Percentiles rank a stretch among this genome's conserved stretches.
phyloP scores from a whole-genome alignment of 106 monocot species.

The Dioscorea zingiberensis region DNA sequence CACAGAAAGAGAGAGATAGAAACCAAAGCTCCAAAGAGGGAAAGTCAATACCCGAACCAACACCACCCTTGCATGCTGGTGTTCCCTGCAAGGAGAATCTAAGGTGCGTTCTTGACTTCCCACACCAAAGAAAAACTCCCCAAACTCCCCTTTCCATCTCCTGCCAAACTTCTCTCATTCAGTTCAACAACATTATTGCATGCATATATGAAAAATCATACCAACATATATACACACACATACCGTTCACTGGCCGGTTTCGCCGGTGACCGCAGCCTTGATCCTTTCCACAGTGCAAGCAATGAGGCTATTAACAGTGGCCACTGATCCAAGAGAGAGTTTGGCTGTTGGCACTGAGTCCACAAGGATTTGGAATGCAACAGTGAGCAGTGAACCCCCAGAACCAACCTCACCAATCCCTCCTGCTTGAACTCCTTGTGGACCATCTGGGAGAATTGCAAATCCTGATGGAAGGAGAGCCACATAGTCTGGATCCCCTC shows the following conservation, averaged over 20 bases:
- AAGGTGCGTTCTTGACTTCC: conserved; percentile 99
- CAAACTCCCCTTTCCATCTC: conserved; percentile 7
- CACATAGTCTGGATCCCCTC: conserved; percentile 92
- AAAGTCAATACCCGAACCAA: conserved; percentile 98
- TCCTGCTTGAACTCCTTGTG: background rate
- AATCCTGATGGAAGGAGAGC: conserved; percentile 89
- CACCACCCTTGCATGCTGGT: conserved; percentile 35
- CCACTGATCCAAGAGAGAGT: conserved; percentile 83
- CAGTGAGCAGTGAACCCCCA: conserved; percentile 65
- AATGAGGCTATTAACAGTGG: conserved; percentile 92
- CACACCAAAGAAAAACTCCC: conserved; percentile 14
- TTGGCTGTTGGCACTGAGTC: conserved; percentile 89
- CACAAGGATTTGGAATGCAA: conserved; percentile 93
- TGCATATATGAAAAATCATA: no score
- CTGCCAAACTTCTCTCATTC: conserved; percentile 3
- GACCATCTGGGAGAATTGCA: conserved; percentile 87
- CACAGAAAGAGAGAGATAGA: conserved; percentile 5
- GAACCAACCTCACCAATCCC: conserved; percentile 16
- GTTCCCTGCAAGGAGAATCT: conserved; percentile 52
- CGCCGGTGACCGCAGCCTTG: conserved; percentile 68
- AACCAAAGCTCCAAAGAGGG: background rate
- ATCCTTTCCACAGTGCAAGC: conserved; percentile 94
- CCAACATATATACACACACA: background rate
- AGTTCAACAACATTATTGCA: background rate
- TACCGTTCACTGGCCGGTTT: conserved; percentile 23